Conservation (phyloP, 345 rosid genomes). For the Erodium maritimum region DNA sequence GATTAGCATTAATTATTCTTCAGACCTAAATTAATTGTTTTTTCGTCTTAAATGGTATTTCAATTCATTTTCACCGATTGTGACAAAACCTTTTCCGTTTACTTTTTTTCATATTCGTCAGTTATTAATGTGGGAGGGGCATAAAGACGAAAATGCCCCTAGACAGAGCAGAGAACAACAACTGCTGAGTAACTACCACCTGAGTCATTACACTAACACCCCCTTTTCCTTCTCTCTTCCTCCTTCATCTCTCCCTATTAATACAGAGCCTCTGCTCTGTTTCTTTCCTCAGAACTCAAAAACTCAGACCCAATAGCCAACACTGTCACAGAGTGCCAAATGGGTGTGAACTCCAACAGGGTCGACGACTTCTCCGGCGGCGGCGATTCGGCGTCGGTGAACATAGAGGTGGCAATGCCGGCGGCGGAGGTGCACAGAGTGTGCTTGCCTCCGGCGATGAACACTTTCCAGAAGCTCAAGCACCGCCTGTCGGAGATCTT, state of each 20-base stretch:
- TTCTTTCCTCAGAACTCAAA: conserved; percentile 9
- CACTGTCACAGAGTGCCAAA: background rate
- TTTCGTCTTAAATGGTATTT: too few relatives aligned
- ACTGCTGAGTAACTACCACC: conserved; percentile 12
- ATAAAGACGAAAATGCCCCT: conserved; percentile 7
- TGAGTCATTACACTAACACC: background rate
- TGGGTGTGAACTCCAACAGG: conserved; percentile 34
- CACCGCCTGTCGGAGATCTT: conserved; percentile 55
- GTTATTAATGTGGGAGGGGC: too few relatives aligned
- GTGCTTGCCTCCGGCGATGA: conserved; percentile 54
- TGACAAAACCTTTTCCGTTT: too few relatives aligned
- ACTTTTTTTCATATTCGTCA: too few relatives aligned
- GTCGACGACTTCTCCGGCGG: too few relatives aligned
- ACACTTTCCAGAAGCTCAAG: conserved; percentile 54
- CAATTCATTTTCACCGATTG: too few relatives aligned
- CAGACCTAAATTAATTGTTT: too few relatives aligned
- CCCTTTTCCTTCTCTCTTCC: background rate
- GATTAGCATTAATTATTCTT: too few relatives aligned
- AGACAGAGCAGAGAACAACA: background rate
- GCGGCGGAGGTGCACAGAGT: conserved; percentile 64
- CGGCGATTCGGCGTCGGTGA: conserved; percentile 5
- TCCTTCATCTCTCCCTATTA: conserved; percentile 14
- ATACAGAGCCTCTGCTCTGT: conserved; percentile 7
- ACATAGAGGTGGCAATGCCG: too few relatives aligned
- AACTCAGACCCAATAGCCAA: background rate